Conservation (phyloP, 2,329 filamentous ascomycete species). For the Colletotrichum kahawae region DNA sequence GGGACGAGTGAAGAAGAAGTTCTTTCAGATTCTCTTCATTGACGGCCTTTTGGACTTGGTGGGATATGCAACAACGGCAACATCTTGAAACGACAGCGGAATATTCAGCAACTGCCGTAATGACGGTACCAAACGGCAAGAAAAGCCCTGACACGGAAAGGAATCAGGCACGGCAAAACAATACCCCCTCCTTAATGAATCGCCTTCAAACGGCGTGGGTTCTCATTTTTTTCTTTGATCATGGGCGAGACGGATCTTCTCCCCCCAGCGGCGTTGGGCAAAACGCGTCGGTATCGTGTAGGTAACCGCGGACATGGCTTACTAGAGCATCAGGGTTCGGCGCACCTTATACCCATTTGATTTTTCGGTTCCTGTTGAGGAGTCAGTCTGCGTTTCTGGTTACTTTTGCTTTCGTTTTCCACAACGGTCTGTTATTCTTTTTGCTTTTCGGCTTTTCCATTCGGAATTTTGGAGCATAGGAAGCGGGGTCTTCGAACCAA, state of each 20-base stretch:
- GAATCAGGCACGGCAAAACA: background rate
- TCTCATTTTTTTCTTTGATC: background rate
- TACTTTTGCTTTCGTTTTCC: background rate
- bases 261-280: background rate
- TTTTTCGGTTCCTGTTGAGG: background rate
- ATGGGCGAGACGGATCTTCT: background rate
- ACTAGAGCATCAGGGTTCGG: slow-evolving; percentile 4
- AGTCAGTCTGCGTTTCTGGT: background rate
- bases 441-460: background rate
- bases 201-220: background rate
- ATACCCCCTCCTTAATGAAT: background rate
- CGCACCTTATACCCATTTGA: slow-evolving; percentile 18
- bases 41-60: background rate
- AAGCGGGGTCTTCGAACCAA: background rate
- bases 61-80: background rate
- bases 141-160: background rate
- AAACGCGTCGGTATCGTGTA: background rate
- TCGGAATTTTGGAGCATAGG: background rate
- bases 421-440: background rate
- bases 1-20: background rate
- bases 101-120: background rate
- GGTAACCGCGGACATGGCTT: background rate
- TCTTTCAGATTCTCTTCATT: background rate
- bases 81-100: background rate
- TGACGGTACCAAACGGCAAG: background rate